A percentile compares a stretch with the other conserved stretches of the same genome.
These are phyloP conservation scores for Zasmidium cellare DNA, from an alignment of 2,329 filamentous ascomycete genomes.

Conservation along the genomic window DNA sequence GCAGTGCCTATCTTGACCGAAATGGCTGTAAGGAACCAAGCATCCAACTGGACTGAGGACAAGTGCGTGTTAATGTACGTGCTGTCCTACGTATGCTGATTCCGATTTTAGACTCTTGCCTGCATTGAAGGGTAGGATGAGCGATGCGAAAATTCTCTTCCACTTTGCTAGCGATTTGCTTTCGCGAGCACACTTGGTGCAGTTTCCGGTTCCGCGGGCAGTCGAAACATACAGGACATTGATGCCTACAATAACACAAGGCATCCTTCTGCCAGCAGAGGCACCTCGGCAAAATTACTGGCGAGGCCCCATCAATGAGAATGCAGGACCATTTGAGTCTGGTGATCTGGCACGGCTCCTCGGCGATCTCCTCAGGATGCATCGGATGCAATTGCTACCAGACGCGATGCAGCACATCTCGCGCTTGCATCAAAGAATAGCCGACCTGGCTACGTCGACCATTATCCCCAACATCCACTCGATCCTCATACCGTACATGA, in stretches of 20 bases:
- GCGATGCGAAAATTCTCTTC: not conserved
- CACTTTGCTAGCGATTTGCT: not conserved
- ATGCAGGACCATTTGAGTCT: not conserved
- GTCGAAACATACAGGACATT: not conserved
- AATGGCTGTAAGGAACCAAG: not conserved
- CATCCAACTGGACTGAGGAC: too few species aligned
- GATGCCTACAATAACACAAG: not conserved
- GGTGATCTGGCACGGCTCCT: not conserved
- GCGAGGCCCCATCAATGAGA: not conserved
- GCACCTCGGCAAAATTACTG: not conserved
- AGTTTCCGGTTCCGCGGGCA: not conserved
- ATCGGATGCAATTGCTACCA: not conserved
- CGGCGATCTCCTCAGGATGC: not conserved
- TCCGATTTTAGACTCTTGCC: not conserved
- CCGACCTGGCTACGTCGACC: not conserved
- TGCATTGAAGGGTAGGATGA: not conserved
- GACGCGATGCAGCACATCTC: not conserved
- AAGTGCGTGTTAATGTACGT: not conserved
- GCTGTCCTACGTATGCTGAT: not conserved
- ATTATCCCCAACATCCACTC: not conserved
- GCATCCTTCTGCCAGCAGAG: not conserved
- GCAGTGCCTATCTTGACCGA: not conserved
- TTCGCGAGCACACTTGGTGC: not conserved
- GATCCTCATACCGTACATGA: not conserved
- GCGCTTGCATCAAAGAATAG: not conserved